Percentiles rank a stretch among this genome's conserved stretches.
phyloP scores from a whole-genome alignment of 768 basidiomycete species.

The Dentipellis fragilis region DNA sequence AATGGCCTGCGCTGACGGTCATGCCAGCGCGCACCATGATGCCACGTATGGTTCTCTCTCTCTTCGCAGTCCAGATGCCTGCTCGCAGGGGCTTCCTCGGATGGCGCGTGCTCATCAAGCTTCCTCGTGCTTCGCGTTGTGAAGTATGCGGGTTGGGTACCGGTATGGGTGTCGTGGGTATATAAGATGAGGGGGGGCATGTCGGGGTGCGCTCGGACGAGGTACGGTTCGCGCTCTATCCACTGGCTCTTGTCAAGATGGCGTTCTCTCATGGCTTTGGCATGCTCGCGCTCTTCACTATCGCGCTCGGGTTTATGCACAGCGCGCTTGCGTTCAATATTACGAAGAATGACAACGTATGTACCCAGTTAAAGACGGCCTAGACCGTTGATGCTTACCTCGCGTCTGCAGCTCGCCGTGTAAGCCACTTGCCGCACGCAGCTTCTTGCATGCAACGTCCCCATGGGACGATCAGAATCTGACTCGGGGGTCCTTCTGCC shows the following conservation, averaged over 20 bases:
- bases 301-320: neutral
- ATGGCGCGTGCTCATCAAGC: neutral
- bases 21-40: neutral
- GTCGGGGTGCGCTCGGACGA: no score
- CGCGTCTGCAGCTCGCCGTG: conserved; percentile 13
- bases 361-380: conserved; percentile 5
- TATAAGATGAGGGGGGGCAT: no score
- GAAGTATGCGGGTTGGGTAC: no score
- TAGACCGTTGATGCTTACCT: neutral
- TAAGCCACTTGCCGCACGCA: conserved; percentile 37
- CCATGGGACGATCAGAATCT: no score
- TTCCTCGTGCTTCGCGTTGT: neutral
- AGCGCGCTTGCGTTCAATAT: conserved; percentile 22
- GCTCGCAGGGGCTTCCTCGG: neutral
- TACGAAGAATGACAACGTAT: conserved; percentile 29
- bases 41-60: neutral
- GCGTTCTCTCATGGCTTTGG: neutral
- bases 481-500: conserved; percentile 33
- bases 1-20: neutral
- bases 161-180: no score
- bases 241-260: neutral
- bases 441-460: no score
- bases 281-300: neutral
- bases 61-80: neutral
- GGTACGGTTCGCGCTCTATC: no score